Percentiles rank a stretch among this genome's conserved stretches.
Conservation (phyloP, 2,329 filamentous ascomycete genomes). For the Claviceps paspali region DNA sequence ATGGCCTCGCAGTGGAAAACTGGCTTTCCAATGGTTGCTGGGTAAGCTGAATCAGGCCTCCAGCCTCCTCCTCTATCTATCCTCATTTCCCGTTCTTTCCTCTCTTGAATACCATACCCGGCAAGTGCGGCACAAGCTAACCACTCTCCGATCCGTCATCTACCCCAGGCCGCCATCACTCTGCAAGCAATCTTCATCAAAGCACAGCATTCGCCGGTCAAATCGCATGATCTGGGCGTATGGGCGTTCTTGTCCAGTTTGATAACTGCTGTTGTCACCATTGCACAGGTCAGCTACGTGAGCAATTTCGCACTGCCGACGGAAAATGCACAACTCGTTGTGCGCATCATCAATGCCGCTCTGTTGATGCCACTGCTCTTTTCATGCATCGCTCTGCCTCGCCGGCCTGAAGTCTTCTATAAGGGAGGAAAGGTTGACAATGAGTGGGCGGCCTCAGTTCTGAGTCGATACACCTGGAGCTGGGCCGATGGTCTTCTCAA, state of each 20-base stretch:
- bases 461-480: conserved; percentile 47
- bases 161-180: conserved; percentile 30
- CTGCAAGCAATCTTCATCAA: conserved; percentile 35
- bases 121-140: not conserved
- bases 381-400: conserved; percentile 41
- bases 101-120: too few relatives aligned
- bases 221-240: conserved; percentile 37
- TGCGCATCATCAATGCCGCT: conserved; percentile 30
- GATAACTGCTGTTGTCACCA: conserved; percentile 26
- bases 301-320: conserved; percentile 15
- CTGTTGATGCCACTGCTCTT: conserved; percentile 29
- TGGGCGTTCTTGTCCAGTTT: conserved; percentile 33
- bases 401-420: conserved; percentile 51
- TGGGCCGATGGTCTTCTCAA: conserved; percentile 45
- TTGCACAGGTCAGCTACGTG: conserved; percentile 29
- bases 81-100: too few relatives aligned
- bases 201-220: conserved; percentile 33
- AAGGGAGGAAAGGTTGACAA: conserved; percentile 45
- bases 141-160: not conserved
- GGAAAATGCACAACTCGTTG: conserved; percentile 26
- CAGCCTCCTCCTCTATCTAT: too few relatives aligned
- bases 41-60: conserved; percentile 32
- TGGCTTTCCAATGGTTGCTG: conserved; percentile 47
- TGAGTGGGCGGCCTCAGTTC: conserved; percentile 44
- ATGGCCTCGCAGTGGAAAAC: conserved; percentile 32